These are phyloP conservation scores for Microbotryomycetes sp. DNA, from an alignment of 1,284 basidiomycete species.

Conservation along the genomic window DNA sequence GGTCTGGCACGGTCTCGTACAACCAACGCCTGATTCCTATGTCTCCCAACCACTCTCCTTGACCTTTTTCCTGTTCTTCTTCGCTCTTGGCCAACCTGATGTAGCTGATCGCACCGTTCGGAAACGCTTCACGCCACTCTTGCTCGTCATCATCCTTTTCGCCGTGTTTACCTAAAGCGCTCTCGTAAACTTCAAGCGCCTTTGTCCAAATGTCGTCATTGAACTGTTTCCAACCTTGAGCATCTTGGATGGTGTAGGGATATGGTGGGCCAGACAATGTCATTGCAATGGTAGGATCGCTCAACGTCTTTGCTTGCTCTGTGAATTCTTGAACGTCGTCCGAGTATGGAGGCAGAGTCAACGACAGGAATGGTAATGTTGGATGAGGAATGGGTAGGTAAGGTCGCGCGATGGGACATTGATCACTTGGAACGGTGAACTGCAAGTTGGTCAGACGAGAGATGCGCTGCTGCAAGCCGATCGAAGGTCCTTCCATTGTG, in stretches of 20 bases:
- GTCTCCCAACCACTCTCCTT: conserved; percentile 16
- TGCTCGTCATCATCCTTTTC: neutral
- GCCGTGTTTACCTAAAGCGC: neutral
- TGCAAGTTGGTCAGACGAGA: neutral
- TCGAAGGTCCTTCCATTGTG: too few relatives aligned
- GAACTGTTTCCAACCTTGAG: neutral
- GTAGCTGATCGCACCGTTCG: neutral
- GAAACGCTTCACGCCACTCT: neutral
- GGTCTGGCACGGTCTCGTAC: neutral
- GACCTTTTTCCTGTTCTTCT: neutral
- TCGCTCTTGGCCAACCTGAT: neutral
- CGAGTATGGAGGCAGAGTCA: neutral
- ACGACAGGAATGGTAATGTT: neutral
- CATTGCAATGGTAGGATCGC: neutral
- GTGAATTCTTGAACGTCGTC: neutral
- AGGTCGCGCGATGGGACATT: neutral
- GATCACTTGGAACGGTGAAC: neutral
- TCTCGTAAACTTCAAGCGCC: neutral
- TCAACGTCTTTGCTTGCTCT: neutral
- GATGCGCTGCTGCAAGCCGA: neutral
- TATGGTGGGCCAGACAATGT: conserved; percentile 20
- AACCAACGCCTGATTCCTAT: conserved; percentile 1
- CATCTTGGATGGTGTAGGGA: conserved; percentile 6
- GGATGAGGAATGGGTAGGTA: neutral
- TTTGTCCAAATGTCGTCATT: neutral